phyloP scores from a whole-genome alignment of 2,329 filamentous ascomycete genomes.

The Xylaria sp. region DNA sequence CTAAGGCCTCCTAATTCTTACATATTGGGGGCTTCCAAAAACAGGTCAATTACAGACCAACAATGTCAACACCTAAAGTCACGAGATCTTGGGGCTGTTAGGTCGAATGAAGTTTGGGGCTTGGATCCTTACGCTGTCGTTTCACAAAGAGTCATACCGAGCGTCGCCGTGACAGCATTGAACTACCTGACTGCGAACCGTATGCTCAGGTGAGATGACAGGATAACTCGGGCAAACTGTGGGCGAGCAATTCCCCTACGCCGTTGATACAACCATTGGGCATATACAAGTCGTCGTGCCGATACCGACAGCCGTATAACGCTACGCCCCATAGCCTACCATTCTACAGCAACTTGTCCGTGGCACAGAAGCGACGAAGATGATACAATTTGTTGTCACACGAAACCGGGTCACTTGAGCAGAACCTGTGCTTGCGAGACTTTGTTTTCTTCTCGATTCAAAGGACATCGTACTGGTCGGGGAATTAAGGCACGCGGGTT shows the following conservation, averaged over 20 bases:
- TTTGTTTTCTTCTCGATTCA: background rate
- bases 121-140: constrained; percentile 7
- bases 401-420: constrained; percentile 18
- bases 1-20: background rate
- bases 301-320: background rate
- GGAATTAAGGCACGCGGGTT: background rate
- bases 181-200: background rate
- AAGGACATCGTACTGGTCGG: background rate
- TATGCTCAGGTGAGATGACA: background rate
- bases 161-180: background rate
- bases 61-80: background rate
- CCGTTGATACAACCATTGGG: background rate
- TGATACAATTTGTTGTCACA: constrained; percentile 18
- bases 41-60: constrained; percentile 7
- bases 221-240: constrained; percentile 5
- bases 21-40: background rate
- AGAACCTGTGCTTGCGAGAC: constrained; percentile 6
- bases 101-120: background rate
- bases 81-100: background rate
- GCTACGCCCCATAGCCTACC: background rate
- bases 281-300: background rate
- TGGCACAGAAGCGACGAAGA: constrained; percentile 5
- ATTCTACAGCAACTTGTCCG: background rate
- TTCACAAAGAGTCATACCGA: constrained; percentile 14
- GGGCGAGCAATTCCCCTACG: background rate